These are phyloP conservation scores for Boletus austroedulis DNA, from an alignment of 1,284 basidiomycete genomes.

Conservation along the genomic window DNA sequence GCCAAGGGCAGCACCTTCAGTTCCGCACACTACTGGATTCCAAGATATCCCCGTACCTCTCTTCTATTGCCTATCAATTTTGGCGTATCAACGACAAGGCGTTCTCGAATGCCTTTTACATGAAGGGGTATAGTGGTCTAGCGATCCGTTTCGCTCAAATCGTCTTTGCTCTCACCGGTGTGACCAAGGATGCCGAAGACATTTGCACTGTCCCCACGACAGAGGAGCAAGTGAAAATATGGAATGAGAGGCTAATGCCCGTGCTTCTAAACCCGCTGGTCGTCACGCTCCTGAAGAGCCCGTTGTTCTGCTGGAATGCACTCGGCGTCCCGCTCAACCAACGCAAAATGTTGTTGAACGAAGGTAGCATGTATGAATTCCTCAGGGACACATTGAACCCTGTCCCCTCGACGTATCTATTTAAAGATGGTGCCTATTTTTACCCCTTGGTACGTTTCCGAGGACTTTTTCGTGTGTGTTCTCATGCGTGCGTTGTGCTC, in stretches of 20 bases:
- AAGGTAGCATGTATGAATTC: constrained; percentile 60
- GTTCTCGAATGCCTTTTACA: constrained; percentile 71
- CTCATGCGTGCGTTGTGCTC: background rate
- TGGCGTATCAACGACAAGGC: constrained; percentile 68
- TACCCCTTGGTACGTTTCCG: constrained; percentile 53
- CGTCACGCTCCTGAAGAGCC: constrained; percentile 59
- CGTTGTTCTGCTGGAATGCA: constrained; percentile 80
- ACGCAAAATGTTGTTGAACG: constrained; percentile 63
- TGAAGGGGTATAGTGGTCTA: constrained; percentile 70
- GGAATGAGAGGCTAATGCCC: constrained; percentile 59
- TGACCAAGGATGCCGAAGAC: constrained; percentile 52
- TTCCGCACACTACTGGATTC: constrained; percentile 68
- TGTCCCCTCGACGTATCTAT: constrained; percentile 49
- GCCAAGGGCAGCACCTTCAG: constrained; percentile 58
- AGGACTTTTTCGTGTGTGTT: background rate
- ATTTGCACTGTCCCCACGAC: constrained; percentile 58
- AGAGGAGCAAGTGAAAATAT: constrained; percentile 65
- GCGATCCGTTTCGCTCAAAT: constrained; percentile 66
- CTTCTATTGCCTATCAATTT: constrained; percentile 74
- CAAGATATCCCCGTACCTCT: constrained; percentile 69
- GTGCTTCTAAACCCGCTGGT: constrained; percentile 68
- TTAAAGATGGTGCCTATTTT: constrained; percentile 63
- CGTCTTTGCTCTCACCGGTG: constrained; percentile 62
- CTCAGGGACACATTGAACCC: constrained; percentile 66
- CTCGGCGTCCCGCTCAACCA: constrained; percentile 79